A percentile compares a stretch with the other conserved stretches of the same genome.
Conservation (phyloP, 495 filamentous ascomycete genomes). For the Penicillium malachiteum region DNA sequence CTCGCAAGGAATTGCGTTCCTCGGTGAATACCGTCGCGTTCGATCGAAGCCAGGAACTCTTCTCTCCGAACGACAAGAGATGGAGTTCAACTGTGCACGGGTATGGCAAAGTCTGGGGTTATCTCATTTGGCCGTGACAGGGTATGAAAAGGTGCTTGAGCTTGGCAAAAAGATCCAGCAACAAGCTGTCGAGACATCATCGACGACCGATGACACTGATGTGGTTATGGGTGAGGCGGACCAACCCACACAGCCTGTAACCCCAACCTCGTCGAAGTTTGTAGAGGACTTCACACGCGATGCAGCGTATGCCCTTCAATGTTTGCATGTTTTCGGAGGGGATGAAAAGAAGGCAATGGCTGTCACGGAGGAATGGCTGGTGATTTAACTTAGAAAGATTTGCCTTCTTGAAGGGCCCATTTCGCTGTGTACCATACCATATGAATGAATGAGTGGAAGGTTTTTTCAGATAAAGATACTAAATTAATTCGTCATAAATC, state of each 20-base stretch:
- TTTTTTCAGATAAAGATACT: too few species aligned
- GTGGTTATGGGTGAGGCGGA: slow-evolving; percentile 29
- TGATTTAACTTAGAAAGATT: slow-evolving; percentile 36
- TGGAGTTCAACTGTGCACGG: slow-evolving; percentile 84
- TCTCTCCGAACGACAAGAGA: slow-evolving; percentile 67
- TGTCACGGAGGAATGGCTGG: slow-evolving; percentile 59
- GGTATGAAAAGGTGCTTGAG: slow-evolving; percentile 61
- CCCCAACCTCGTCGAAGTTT: slow-evolving; percentile 20
- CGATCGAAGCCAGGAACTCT: slow-evolving; percentile 36
- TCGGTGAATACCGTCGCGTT: slow-evolving; percentile 71
- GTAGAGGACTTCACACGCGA: slow-evolving; percentile 67
- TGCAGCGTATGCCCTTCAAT: slow-evolving; percentile 74
- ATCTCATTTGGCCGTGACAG: slow-evolving; percentile 70
- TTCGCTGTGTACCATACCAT: too few species aligned
- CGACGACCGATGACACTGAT: slow-evolving; percentile 13
- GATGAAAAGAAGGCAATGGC: slow-evolving; percentile 54
- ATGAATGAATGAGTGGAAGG: too few species aligned
- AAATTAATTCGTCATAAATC: too few species aligned
- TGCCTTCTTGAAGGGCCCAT: background rate
- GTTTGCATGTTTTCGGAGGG: slow-evolving; percentile 62
- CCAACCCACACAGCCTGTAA: background rate
- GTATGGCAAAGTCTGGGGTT: slow-evolving; percentile 81
- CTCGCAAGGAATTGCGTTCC: slow-evolving; percentile 78
- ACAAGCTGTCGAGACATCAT: slow-evolving; percentile 18
- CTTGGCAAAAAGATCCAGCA: slow-evolving; percentile 43